Evolutionary conservation across 495 filamentous ascomycete species (phyloP).

Genomic region (Aspergillus incahuasiensis): DNA sequence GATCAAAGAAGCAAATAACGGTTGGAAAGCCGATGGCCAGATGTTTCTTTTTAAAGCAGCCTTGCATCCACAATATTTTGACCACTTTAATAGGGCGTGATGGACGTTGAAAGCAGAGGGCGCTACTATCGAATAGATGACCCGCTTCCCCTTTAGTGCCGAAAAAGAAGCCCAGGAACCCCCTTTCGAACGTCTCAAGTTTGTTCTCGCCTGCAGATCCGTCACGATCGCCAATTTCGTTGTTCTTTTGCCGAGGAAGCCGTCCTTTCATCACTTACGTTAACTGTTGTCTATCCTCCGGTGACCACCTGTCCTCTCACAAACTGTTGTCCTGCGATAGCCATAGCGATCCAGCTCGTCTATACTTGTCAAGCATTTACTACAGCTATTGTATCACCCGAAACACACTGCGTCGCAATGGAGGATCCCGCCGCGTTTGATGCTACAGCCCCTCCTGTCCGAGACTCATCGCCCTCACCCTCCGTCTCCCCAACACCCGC

Average conservation of each 20-base stretch:
- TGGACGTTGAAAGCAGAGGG: not conserved
- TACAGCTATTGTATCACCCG: not conserved
- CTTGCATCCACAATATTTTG: not conserved
- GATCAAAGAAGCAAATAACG: slow-evolving; percentile 3
- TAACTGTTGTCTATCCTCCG: slow-evolving; percentile 11
- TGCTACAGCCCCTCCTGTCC: slow-evolving; percentile 23
- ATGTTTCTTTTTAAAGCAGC: not conserved
- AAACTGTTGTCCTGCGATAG: not conserved
- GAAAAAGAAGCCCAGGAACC: slow-evolving; percentile 17
- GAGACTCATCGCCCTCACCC: slow-evolving; percentile 55
- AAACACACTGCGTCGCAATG: slow-evolving; percentile 24
- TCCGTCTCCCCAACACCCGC: slow-evolving; percentile 58
- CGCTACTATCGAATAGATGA: slow-evolving; percentile 13
- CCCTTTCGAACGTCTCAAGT: slow-evolving; percentile 20
- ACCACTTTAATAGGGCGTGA: not conserved
- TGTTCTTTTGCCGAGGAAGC: slow-evolving; percentile 7
- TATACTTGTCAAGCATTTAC: not conserved
- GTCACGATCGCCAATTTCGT: slow-evolving; percentile 16
- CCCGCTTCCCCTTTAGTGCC: slow-evolving; percentile 29
- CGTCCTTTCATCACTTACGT: slow-evolving; percentile 16
- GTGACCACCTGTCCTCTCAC: slow-evolving; percentile 22
- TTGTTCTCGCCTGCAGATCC: slow-evolving; percentile 17
- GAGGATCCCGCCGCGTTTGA: slow-evolving; percentile 31
- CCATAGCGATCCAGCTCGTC: not conserved
- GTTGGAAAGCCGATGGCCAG: not conserved